Conservation (phyloP, 129 eudicot genomes). For the carrot (Daucus carota) region DNA sequence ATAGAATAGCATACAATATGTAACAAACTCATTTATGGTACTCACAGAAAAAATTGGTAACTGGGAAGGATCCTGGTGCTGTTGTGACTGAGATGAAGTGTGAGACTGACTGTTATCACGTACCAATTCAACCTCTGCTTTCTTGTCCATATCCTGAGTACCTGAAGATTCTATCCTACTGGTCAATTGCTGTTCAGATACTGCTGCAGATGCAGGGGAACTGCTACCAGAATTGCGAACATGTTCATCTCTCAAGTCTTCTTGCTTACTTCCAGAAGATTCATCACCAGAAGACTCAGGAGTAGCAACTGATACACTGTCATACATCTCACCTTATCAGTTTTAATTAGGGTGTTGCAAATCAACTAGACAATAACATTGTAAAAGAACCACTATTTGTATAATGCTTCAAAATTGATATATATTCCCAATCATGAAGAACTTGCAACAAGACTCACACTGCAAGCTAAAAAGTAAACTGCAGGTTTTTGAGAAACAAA, state of each 20-base stretch:
- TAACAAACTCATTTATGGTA: not conserved
- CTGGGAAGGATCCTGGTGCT: conserved; percentile 53
- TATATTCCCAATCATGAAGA: not conserved
- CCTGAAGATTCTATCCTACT: conserved; percentile 50
- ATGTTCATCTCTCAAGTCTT: conserved; percentile 43
- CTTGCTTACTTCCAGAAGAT: conserved; percentile 40
- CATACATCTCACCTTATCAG: conserved; percentile 17
- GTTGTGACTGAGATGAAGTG: conserved; percentile 47
- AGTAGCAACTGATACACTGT: conserved; percentile 40
- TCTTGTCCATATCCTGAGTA: conserved; percentile 40
- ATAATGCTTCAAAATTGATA: not conserved
- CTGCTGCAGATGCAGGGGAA: conserved; percentile 47
- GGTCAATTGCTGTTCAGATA: conserved; percentile 41
- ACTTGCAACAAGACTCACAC: not conserved
- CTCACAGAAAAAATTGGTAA: conserved; percentile 77
- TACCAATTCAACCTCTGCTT: conserved; percentile 54
- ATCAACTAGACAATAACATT: not conserved
- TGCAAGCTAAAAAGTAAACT: not conserved
- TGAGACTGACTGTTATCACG: conserved; percentile 42
- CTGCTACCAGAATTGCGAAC: conserved; percentile 51
- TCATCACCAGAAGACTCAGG: conserved; percentile 52
- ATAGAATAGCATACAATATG: not conserved
- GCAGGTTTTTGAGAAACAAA: conserved; percentile 20
- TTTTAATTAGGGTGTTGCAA: not conserved
- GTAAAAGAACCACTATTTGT: not conserved